Evolutionary conservation across 495 filamentous ascomycete genomes (phyloP).

Genomic region (Aspergillus cristatus): DNA sequence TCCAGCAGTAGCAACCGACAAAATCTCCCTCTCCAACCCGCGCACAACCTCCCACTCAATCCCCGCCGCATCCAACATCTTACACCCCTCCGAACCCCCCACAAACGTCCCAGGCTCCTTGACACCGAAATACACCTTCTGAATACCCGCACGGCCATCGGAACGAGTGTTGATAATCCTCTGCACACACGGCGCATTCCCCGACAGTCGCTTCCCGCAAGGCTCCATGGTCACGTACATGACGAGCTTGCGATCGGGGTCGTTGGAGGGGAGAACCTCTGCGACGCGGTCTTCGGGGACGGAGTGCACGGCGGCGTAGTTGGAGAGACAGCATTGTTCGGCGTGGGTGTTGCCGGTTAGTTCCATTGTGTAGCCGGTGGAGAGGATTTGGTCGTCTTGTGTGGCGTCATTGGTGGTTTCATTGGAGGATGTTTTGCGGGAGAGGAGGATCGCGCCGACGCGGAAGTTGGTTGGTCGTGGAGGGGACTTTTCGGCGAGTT

Average conservation of each 20-base stretch:
- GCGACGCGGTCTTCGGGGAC: constrained; percentile 47
- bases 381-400: constrained; percentile 51
- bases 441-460: constrained; percentile 77
- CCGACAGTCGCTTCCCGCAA: constrained; percentile 70
- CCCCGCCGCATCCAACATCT: constrained; percentile 61
- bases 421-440: constrained; percentile 21
- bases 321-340: constrained; percentile 82
- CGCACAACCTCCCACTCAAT: constrained; percentile 60
- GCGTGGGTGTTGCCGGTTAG: constrained; percentile 90
- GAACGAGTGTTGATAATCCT: constrained; percentile 54
- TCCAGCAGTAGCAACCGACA: constrained; percentile 71
- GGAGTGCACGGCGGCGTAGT: constrained; percentile 47
- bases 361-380: constrained; percentile 87
- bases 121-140: constrained; percentile 78
- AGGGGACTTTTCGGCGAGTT: constrained; percentile 64
- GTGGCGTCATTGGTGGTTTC: constrained; percentile 7
- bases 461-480: constrained; percentile 87
- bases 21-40: constrained; percentile 74
- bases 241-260: constrained; percentile 35
- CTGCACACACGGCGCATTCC: constrained; percentile 75
- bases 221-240: constrained; percentile 96
- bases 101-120: constrained; percentile 87
- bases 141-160: constrained; percentile 42
- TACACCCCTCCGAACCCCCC: constrained; percentile 63
- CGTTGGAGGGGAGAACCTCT: constrained; percentile 41